Evolutionary conservation across 371 early-diverging fungal species (phyloP), one percentile per base, ranked within the genome.

Genomic region (Mortierella sp.): DNA sequence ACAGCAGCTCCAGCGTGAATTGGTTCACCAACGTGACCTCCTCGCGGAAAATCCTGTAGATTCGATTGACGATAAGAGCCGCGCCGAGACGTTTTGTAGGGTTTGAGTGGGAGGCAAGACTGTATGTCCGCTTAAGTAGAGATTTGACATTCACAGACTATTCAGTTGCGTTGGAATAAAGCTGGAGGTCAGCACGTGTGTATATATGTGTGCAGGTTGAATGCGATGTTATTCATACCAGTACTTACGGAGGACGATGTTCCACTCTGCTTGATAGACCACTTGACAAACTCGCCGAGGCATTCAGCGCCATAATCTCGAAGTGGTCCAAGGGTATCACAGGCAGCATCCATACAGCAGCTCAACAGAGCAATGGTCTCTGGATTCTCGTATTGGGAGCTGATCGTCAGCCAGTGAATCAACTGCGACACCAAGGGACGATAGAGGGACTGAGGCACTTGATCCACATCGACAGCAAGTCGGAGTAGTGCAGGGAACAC

Each of bases 331-430:
- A 90, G 88, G 0, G 91, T 82, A 72, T 87, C 88, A 71, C 92
- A 93, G 7, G 92, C 88, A 26, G 94, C 95, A 72, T 95, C 94
- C 57, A 96, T 85, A 75, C 95, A 94, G 8, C 93, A 84, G 28
- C 92, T 90, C 55, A 96, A 75, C n/a, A 97, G 81, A 0, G 91
- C 91, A 72, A 95, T 91, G 1, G 96, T 94, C 82, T 96, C 97
- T 42, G 94, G 92, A 55, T 94, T 95, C 80, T 96, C 96, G 71
- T 92, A 92, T 58, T 92, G 92, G 1, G 92, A 90, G 87, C 93
- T 94, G 52, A 93, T 94, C 10, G 97, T 95, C 55, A 96, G 83
- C 96, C 96, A 97, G 77, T 95, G 96, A 19, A 96, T 95, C 21
- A 95, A 77, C 81, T 96, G 96, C 0, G 91, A 75, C 0, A 92